Evolutionary conservation across 169 alveolate genomes (phyloP).

Genomic region (Eimeria sp.): DNA sequence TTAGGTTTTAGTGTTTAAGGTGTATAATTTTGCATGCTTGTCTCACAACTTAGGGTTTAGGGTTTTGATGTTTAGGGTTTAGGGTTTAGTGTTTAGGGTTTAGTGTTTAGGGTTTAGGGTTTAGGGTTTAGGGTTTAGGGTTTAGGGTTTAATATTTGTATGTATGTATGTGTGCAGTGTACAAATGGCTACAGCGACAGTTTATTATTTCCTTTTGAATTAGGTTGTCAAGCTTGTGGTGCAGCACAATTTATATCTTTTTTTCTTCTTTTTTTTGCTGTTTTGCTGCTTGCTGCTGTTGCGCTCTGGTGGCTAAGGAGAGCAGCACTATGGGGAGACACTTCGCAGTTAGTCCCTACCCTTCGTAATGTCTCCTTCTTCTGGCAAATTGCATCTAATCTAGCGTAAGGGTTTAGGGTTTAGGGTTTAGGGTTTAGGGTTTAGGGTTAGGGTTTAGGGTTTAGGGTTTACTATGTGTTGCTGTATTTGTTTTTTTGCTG

Average conservation of each 20-base stretch:
- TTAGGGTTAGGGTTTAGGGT: too few species aligned
- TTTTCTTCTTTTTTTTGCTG: not conserved
- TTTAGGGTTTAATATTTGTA: not conserved
- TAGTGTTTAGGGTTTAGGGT: not conserved
- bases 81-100: not conserved
- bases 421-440: too few species aligned
- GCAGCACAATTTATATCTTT: not conserved
- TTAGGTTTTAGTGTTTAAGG: too few species aligned
- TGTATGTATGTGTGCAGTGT: slow-evolving; percentile 8
- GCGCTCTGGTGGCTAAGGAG: slow-evolving; percentile 36
- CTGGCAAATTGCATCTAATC: slow-evolving; percentile 21
- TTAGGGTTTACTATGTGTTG: too few species aligned
- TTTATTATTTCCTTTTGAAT: not conserved
- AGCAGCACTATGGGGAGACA: slow-evolving; percentile 4
- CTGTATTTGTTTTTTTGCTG: too few species aligned
- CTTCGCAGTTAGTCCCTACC: not conserved
- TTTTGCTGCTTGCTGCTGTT: not conserved
- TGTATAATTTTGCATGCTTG: too few species aligned
- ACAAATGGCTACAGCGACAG: not conserved
- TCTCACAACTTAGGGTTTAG: too few species aligned
- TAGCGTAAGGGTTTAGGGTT: not conserved
- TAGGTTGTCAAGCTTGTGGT: slow-evolving; percentile 23
- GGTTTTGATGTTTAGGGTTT: too few species aligned
- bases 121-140: not conserved
- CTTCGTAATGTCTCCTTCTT: slow-evolving; percentile 1